phyloP scores from a whole-genome alignment of 352 stramenopile genomes.

The Plasmopara muralis region DNA sequence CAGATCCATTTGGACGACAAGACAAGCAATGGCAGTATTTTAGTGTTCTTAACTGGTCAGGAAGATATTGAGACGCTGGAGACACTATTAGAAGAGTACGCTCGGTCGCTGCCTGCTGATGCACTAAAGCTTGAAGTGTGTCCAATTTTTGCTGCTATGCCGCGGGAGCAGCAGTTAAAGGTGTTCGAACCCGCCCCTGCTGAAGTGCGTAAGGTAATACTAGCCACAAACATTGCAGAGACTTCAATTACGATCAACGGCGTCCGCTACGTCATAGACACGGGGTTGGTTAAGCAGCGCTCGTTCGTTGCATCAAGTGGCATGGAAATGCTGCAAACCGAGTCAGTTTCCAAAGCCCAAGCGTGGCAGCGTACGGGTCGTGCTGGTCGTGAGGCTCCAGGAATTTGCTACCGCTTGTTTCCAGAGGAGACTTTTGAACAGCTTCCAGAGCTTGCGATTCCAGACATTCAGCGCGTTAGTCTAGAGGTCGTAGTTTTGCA shows the following conservation, averaged over 20 bases:
- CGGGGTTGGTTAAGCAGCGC: slow-evolving; percentile 82
- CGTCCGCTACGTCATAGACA: slow-evolving; percentile 85
- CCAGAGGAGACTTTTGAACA: slow-evolving; percentile 83
- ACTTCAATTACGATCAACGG: slow-evolving; percentile 99
- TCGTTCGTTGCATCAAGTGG: slow-evolving; percentile 82
- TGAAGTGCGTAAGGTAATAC: slow-evolving; percentile 89
- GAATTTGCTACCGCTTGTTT: slow-evolving; percentile 80
- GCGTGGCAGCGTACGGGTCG: slow-evolving; percentile 88
- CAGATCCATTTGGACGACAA: slow-evolving; percentile 87
- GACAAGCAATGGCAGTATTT: slow-evolving; percentile 79
- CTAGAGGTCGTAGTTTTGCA: slow-evolving; percentile 78
- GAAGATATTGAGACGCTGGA: slow-evolving; percentile 94
- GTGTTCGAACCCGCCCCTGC: slow-evolving; percentile 85
- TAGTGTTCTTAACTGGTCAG: slow-evolving; percentile 94
- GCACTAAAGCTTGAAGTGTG: slow-evolving; percentile 84
- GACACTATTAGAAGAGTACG: slow-evolving; percentile 79
- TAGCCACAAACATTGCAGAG: slow-evolving; percentile 95
- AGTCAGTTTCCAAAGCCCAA: slow-evolving; percentile 85
- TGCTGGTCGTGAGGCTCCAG: slow-evolving; percentile 76
- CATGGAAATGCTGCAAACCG: slow-evolving; percentile 86
- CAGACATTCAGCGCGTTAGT: slow-evolving; percentile 84
- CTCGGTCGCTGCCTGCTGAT: slow-evolving; percentile 55
- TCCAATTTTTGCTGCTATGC: slow-evolving; percentile 94
- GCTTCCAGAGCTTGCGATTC: slow-evolving; percentile 61
- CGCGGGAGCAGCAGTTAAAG: slow-evolving; percentile 91